Percentiles rank a stretch among this genome's conserved stretches.
These are phyloP conservation scores for Penicillium verrucosum DNA, from an alignment of 2,329 filamentous ascomycete genomes.

Conservation along the genomic window DNA sequence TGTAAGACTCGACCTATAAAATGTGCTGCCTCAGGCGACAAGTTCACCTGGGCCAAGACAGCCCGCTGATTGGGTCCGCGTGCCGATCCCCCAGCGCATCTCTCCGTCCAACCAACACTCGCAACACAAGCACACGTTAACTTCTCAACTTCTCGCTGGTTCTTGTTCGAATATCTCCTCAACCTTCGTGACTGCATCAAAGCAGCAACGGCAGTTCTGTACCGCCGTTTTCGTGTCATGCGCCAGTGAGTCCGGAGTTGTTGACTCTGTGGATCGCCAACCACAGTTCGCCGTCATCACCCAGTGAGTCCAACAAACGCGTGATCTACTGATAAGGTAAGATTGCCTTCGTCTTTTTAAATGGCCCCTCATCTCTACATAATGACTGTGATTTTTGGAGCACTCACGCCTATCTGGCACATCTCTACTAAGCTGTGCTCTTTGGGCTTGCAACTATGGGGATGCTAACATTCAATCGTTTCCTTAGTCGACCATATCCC, in stretches of 20 bases:
- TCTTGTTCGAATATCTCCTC: neutral
- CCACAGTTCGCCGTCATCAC: constrained; percentile 4
- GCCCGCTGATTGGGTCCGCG: constrained; percentile 1
- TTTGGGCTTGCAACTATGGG: constrained; percentile 25
- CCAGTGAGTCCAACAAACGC: constrained; percentile 6
- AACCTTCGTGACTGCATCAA: neutral
- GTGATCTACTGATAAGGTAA: constrained; percentile 10
- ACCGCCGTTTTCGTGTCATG: constrained; percentile 4
- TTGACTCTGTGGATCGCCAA: constrained; percentile 12
- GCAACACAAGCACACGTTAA: constrained; percentile 4
- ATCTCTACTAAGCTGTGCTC: neutral
- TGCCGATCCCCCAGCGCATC: constrained; percentile 4
- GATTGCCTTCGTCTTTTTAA: neutral
- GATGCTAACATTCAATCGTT: constrained; percentile 39
- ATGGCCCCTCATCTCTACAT: neutral
- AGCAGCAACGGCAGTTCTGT: neutral
- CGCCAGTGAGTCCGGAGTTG: neutral
- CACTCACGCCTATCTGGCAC: neutral
- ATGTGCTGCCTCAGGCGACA: constrained; percentile 1
- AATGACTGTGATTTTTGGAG: neutral
- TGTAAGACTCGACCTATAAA: neutral
- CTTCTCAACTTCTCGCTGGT: constrained; percentile 2
- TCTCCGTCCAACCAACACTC: constrained; percentile 10
- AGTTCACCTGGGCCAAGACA: neutral
- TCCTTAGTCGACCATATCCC: constrained; percentile 37